Evolutionary conservation across 2,329 filamentous ascomycete genomes (phyloP), one percentile per base, ranked within the genome.

Genomic region (Trichocomaceae sp.): DNA sequence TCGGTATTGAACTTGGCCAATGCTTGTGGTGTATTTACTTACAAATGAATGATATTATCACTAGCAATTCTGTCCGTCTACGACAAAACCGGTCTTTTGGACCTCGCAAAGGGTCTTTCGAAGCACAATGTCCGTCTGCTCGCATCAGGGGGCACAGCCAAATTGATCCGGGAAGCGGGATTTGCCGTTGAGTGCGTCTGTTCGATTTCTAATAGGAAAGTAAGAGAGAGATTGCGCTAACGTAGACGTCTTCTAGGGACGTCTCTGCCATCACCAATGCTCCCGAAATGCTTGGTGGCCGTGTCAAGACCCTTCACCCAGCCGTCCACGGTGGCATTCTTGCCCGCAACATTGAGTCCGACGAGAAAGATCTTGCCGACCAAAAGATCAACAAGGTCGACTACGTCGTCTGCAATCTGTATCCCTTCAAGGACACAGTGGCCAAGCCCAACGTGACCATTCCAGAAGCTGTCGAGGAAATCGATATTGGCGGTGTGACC

Each of bases 391-490:
- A 88, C 77, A 95, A 95, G 77, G 90, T 96, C 57, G 90, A 95
- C 81, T 95, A 86, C 66, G 90, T 96, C 64, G 87, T 99, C 70
- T 97, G 93, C 86, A 99, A 99, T 77, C 82, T 99, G 54, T 97
- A 99, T 75, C 93, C 93, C 12, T 99, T 99, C 84, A 96, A 96
- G 79, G 91, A 97, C 72, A 99, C 93, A 31, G 85, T 99, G 64
- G 87, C 90, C 65, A 95, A 96, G 81, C 85, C 95, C 78, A 95
- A 96, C 68, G 93, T 99, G 66, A 97, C 92, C 58, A 88, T 99
- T 60, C 84, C 89, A 50, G 92, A 99, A 77, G 93, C 93, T 50
- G 92, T 99, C 39, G 93, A 99, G 77, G 93, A 99, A 78, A 95
- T 99, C 66, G 93, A 99, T 75, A 96, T 99, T 69, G 93, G 91